phyloP scores from a whole-genome alignment of 768 basidiomycete species.

The Tephrocybe rancida region DNA sequence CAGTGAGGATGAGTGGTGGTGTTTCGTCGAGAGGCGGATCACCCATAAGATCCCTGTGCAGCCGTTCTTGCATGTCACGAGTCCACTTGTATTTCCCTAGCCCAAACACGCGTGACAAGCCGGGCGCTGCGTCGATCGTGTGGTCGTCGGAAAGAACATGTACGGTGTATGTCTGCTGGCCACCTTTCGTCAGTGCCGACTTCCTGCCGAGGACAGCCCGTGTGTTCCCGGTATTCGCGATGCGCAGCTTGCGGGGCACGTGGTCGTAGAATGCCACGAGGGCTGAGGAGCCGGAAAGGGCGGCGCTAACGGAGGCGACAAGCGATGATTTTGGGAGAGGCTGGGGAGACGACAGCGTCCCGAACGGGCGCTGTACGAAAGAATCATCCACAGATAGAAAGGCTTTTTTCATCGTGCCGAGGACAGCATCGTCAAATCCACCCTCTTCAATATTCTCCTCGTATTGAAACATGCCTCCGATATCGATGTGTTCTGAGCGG shows the following conservation, averaged over 20 bases:
- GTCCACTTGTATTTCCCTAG: constrained; percentile 10
- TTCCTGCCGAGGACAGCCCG: constrained; percentile 7
- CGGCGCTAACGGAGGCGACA: not conserved
- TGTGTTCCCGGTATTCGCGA: constrained; percentile 6
- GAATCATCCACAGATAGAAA: constrained; percentile 1
- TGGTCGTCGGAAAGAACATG: constrained; percentile 8
- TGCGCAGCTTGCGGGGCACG: constrained; percentile 2
- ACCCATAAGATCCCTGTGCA: constrained; percentile 6
- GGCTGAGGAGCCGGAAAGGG: constrained; percentile 6
- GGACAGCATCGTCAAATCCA: constrained; percentile 1
- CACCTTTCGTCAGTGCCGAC: not conserved
- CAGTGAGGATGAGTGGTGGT: not conserved
- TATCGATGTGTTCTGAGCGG: constrained; percentile 12
- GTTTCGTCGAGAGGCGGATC: not conserved
- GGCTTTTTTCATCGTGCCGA: not conserved
- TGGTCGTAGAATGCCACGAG: constrained; percentile 8
- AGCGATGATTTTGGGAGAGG: not conserved
- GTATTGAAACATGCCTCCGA: constrained; percentile 6
- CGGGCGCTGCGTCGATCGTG: not conserved
- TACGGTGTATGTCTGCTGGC: not conserved
- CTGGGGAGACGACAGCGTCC: not conserved
- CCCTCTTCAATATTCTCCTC: not conserved
- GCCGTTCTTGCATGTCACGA: not conserved
- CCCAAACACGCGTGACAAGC: constrained; percentile 3
- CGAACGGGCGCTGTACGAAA: not conserved